Conservation (phyloP, 140 eudicot genomes). For the Ambrosia hybrid region DNA sequence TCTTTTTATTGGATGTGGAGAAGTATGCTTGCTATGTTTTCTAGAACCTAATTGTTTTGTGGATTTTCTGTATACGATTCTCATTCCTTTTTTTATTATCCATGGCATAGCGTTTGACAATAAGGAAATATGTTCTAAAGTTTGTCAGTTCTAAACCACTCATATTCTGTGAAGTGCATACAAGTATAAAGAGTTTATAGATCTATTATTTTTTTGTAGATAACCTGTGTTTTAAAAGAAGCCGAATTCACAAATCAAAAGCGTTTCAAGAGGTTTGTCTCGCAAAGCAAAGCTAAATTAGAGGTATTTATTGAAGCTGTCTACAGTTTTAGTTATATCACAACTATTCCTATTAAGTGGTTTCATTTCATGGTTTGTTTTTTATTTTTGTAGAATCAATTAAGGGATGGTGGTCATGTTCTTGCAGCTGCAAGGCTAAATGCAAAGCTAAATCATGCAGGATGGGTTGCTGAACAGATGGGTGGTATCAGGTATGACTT, state of each 20-base stretch:
- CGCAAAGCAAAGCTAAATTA: conserved; percentile 81
- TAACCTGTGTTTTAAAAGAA: conserved; percentile 66
- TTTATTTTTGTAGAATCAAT: conserved; percentile 48
- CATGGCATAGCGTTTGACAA: not conserved
- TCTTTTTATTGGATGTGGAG: not conserved
- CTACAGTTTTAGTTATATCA: conserved; percentile 5
- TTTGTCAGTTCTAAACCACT: not conserved
- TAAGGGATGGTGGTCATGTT: conserved; percentile 87
- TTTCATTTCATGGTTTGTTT: not conserved
- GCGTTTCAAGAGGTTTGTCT: conserved; percentile 90
- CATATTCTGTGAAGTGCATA: conserved; percentile 12
- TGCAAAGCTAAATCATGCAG: conserved; percentile 80
- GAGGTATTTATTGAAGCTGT: conserved; percentile 50
- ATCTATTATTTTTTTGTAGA: conserved; percentile 33
- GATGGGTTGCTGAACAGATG: conserved; percentile 87
- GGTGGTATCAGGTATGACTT: conserved; percentile 71
- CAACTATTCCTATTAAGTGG: conserved; percentile 3
- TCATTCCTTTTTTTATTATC: not conserved
- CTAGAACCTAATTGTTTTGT: not conserved
- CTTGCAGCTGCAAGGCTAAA: conserved; percentile 87
- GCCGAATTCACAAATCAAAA: conserved; percentile 79
- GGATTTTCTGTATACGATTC: not conserved
- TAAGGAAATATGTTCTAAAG: not conserved
- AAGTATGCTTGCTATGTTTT: not conserved
- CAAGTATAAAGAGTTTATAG: conserved; percentile 8